Evolutionary conservation across 805 yeast species (phyloP), one percentile per base, ranked within the genome.

Genomic region (Yarrowia bubula): DNA sequence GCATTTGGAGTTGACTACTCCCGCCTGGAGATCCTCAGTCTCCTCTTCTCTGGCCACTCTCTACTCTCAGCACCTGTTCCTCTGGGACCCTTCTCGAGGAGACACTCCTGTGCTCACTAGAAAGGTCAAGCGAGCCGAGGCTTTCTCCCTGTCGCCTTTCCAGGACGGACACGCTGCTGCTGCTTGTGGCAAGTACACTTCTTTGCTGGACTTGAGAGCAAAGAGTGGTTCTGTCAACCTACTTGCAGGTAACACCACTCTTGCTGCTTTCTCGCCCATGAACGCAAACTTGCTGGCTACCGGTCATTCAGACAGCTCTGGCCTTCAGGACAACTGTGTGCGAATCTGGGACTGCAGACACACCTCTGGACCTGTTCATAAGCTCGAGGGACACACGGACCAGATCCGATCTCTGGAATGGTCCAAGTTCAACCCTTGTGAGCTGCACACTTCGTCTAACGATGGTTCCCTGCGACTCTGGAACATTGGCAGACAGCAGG

Each of bases 291-390:
- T 84, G 18, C 77, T 90, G 31, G 90, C 92, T 3, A 83, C 91
- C 1, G 84, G 86, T 7, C 88, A 86, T 69, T 74, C 77, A 39
- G 84, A 84, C 68, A 7, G 8, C 13, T 35, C 41, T 0, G 50
- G 51, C 13, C 64, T 44, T 35, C 42, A 44, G 43, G 68, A 68
- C 31, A 84, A 83, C 4, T 74, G 83, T 2, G 81, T 86, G 46
- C 78, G 86, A 68, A 77, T 90, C 37, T 90, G 96, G 96, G 96
- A 90, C 75, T 83, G 88, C 50, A 79, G 96, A 68, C 50, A 58
- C 58, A 80, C 84, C 43, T 75, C 78, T 43, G 81, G 80, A 15
- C 85, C 86, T 1, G 76, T 84, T 63, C 82, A 84, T 8, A 76
- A 77, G 44, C 76, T 88, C 42, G 71, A 76, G 2, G 90, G 89